Conservation (phyloP, 352 stramenopile genomes). For the Phytophthora macrochlamydospora region DNA sequence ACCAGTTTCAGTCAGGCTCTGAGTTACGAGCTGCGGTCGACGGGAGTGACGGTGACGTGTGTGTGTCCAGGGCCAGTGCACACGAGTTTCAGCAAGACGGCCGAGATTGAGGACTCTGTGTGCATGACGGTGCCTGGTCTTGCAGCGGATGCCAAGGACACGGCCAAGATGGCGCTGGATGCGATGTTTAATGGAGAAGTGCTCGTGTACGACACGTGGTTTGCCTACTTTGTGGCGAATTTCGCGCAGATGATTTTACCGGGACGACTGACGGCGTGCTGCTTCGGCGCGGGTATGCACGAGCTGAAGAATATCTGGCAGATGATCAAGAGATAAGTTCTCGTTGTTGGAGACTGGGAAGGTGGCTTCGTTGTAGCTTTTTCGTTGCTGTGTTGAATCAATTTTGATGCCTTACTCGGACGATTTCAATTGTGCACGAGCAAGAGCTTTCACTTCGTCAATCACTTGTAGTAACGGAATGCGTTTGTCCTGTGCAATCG, state of each 20-base stretch:
- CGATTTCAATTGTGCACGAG: constrained; percentile 19
- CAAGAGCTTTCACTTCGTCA: constrained; percentile 52
- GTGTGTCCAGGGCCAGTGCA: constrained; percentile 69
- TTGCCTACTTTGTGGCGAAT: constrained; percentile 40
- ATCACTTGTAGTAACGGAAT: constrained; percentile 66
- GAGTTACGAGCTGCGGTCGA: constrained; percentile 80
- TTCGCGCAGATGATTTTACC: constrained; percentile 35
- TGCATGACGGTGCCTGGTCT: constrained; percentile 46
- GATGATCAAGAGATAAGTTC: constrained; percentile 43
- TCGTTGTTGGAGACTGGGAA: not conserved
- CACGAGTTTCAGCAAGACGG: constrained; percentile 72
- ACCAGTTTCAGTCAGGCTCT: constrained; percentile 78
- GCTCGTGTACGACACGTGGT: constrained; percentile 56
- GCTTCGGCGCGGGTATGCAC: constrained; percentile 36
- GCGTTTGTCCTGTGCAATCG: constrained; percentile 43
- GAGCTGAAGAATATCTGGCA: constrained; percentile 43
- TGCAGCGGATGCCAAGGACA: constrained; percentile 53
- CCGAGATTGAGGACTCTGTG: constrained; percentile 38
- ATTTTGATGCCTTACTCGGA: no score
- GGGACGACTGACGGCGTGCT: constrained; percentile 30
- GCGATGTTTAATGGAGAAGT: constrained; percentile 69
- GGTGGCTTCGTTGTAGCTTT: not conserved
- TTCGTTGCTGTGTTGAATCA: no score
- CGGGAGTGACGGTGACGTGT: constrained; percentile 81
- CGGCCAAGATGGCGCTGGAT: constrained; percentile 52